Percentiles rank a stretch among this genome's conserved stretches.
These are phyloP conservation scores for Creolimax fragrantissima DNA, from an alignment of 78 protist species.

Conservation along the genomic window DNA sequence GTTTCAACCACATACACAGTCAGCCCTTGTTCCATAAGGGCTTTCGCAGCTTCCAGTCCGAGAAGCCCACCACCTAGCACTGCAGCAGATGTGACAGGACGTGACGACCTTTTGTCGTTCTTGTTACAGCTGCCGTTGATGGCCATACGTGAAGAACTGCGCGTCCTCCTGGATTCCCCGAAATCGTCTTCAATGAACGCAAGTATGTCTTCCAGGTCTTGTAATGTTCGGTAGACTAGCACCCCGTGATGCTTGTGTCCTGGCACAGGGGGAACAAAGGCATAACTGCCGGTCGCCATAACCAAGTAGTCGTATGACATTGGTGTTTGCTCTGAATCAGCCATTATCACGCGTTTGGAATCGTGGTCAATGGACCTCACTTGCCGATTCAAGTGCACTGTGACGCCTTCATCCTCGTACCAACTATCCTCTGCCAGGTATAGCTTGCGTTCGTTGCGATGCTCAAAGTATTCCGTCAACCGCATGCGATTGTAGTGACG, in stretches of 20 bases:
- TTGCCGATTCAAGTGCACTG: not conserved
- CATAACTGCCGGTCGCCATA: not conserved
- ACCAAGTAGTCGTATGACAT: not conserved
- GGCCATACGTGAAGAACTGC: not conserved
- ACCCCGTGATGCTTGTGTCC: not conserved
- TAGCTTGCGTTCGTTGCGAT: not conserved
- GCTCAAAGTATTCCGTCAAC: not conserved
- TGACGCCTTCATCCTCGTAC: not conserved
- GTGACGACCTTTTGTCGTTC: no score
- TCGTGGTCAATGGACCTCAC: not conserved
- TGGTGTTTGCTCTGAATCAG: not conserved
- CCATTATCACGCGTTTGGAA: not conserved
- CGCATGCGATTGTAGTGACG: not conserved
- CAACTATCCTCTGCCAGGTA: not conserved
- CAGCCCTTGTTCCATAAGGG: not conserved
- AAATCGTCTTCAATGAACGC: not conserved
- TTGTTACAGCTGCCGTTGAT: no score
- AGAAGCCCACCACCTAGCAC: not conserved
- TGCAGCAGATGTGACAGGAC: not conserved
- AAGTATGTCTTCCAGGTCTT: not conserved
- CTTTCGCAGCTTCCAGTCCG: constrained; percentile 11
- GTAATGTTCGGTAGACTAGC: not conserved
- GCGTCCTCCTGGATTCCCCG: not conserved
- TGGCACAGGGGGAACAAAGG: not conserved
- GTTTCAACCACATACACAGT: not conserved